Conservation (phyloP, 805 yeast species). For the Myxozyma neotropica region DNA sequence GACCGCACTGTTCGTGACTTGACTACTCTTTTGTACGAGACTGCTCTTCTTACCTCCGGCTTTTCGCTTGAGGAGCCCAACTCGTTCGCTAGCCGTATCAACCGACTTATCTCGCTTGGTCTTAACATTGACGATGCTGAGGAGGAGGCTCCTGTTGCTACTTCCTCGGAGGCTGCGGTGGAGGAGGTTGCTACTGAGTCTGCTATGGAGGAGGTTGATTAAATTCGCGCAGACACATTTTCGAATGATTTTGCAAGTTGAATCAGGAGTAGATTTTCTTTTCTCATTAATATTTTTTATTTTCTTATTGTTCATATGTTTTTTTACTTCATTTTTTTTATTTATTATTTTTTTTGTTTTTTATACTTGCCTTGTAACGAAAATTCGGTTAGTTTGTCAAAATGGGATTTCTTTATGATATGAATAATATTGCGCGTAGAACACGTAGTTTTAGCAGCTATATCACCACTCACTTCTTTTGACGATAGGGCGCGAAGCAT, state of each 20-base stretch:
- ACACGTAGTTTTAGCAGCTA: too few relatives aligned
- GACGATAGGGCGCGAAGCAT: too few relatives aligned
- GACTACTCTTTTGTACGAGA: slow-evolving; percentile 93
- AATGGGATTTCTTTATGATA: slow-evolving; percentile 6
- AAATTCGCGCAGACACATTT: slow-evolving; percentile 36
- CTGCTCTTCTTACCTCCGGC: slow-evolving; percentile 98
- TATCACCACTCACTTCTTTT: too few relatives aligned
- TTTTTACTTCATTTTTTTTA: background rate
- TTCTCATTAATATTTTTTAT: background rate
- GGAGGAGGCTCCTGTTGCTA: slow-evolving; percentile 45
- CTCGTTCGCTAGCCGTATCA: slow-evolving; percentile 95
- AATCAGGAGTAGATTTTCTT: slow-evolving; percentile 3
- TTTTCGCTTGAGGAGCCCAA: slow-evolving; percentile 98
- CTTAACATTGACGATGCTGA: slow-evolving; percentile 95
- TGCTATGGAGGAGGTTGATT: slow-evolving; percentile 99
- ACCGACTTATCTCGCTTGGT: slow-evolving; percentile 97
- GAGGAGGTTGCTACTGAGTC: slow-evolving; percentile 78
- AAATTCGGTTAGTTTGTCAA: slow-evolving; percentile 2
- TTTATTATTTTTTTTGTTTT: background rate
- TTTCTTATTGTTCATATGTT: slow-evolving; percentile 7
- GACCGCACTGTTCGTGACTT: slow-evolving; percentile 98
- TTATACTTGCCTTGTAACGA: slow-evolving; percentile 2
- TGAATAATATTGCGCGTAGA: background rate
- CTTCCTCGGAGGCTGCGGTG: slow-evolving; percentile 53
- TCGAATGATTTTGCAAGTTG: background rate